Base-by-base conservation (phyloP, 1,284 basidiomycete genomes). In the Austroboletus novae-zelandiae region DNA sequence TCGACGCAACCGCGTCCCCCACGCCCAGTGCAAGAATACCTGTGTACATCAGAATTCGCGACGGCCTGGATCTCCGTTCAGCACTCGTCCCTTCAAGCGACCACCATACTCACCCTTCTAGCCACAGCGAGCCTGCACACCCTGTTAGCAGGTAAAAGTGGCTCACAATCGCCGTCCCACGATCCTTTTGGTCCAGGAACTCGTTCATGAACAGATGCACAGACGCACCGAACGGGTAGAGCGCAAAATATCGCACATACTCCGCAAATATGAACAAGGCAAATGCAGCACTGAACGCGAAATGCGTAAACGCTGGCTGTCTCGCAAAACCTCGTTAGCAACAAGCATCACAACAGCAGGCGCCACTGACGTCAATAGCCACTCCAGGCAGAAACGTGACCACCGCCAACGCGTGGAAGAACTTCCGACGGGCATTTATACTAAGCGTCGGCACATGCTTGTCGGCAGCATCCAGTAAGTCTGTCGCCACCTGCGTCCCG, bases 161-260 rank as follows among this genome's bases (percentile, higher is more conserved):
- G 63, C 91, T 94, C 55, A 99, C 71, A 60, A 99, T 97, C 11
- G 95, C 97, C 9, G 96, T 97, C 6, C 97, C 97, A 43, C 86
- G 82, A 69, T 99, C 97, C 74, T 95, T 94, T 60, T 89, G 78
- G 68, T 99, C 97, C 64, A 98, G 75, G 65, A 99, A 99, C 70
- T 99, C 96, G 73, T 89, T 91, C 80, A 99, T 86, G 72, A 99
- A 99, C 54, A 98, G 74, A 72, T 99, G 97, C 25, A 99, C 83
- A 11, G 85, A 79, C 5, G 92, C 96, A 9, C 95, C 94, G 61
- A 98, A 90, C 4, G 97, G 97, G 71, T 96, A 98, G 30, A 99
- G 81, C 31, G 97, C 97, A 71, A 98, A 99, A 71, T 98, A 99
- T 45, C 97, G 89, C 56, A 96, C 81, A 72, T 97, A 98, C 73